These are phyloP conservation scores for Larix kaempferi DNA, from an alignment of 75 land plant genomes.

Conservation along the genomic window DNA sequence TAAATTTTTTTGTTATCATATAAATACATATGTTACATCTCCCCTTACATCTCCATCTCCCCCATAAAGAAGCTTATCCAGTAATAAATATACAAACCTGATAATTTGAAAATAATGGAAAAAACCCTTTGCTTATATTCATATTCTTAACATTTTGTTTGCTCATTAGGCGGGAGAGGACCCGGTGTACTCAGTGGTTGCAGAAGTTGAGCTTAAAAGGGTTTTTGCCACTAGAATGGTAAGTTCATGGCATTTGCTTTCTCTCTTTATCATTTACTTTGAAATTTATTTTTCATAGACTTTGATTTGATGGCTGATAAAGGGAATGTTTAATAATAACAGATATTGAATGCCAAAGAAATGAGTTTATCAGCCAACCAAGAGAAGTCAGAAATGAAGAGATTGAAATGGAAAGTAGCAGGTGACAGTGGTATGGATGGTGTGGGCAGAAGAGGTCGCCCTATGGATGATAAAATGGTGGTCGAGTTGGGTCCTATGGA, in stretches of 20 bases:
- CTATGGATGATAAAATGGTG: constrained; percentile 49
- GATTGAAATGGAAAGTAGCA: constrained; percentile 68
- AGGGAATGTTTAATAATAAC: constrained; percentile 3
- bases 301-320: neutral
- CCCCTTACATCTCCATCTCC: too few species aligned
- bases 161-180: constrained; percentile 67
- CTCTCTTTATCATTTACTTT: too few species aligned
- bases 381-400: constrained; percentile 72
- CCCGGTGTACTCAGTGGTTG: constrained; percentile 36
- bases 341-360: constrained; percentile 61
- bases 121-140: too few species aligned
- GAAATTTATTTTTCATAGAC: neutral
- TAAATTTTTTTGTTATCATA: too few species aligned
- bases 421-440: constrained; percentile 19
- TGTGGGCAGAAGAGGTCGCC: constrained; percentile 42
- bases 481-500: constrained; percentile 95
- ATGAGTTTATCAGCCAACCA: constrained; percentile 82
- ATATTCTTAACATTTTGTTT: neutral
- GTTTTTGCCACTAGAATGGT: constrained; percentile 59
- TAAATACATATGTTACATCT: too few species aligned
- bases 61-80: too few species aligned
- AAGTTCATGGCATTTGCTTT: neutral
- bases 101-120: too few species aligned
- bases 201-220: constrained; percentile 67
- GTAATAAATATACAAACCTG: too few species aligned